phyloP scores from a whole-genome alignment of 805 yeast species.

The Schwanniomyces yamadae region DNA sequence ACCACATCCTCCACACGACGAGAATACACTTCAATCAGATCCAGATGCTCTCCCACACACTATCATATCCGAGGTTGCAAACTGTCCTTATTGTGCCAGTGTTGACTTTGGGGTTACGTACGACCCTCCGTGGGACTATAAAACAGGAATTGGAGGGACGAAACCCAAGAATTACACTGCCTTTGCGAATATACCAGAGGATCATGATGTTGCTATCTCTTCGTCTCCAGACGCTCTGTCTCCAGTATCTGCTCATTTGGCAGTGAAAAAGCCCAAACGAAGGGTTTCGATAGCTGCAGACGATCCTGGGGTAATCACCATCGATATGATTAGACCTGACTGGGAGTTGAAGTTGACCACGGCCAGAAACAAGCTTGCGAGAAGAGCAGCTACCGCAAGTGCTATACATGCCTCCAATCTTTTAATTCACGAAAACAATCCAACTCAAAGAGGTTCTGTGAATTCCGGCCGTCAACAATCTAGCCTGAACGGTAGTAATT shows the following conservation, averaged over 20 bases:
- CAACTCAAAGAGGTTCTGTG: too few relatives aligned
- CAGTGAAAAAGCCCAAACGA: conserved; percentile 15
- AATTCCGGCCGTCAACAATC: conserved; percentile 11
- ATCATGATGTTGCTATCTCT: neutral
- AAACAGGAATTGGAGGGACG: conserved; percentile 57
- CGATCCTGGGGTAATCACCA: conserved; percentile 69
- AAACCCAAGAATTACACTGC: conserved; percentile 45
- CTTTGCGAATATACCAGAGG: conserved; percentile 9
- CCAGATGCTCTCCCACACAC: conserved; percentile 52
- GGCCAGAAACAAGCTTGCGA: conserved; percentile 75
- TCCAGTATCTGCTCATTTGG: neutral
- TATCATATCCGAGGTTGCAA: conserved; percentile 81
- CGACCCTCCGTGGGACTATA: conserved; percentile 54
- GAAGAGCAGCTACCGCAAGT: conserved; percentile 90
- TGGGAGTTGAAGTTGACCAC: conserved; percentile 77
- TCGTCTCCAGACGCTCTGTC: neutral
- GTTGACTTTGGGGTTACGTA: conserved; percentile 82
- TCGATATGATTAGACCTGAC: conserved; percentile 86
- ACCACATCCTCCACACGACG: conserved; percentile 90
- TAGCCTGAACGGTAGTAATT: conserved; percentile 13
- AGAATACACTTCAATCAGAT: conserved; percentile 14
- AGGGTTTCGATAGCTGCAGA: conserved; percentile 58
- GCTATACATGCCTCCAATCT: conserved; percentile 89
- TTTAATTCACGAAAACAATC: conserved; percentile 41
- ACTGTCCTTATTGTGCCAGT: conserved; percentile 92